A percentile compares a stretch with the other conserved stretches of the same genome.
phyloP scores from a whole-genome alignment of 305 asterid genomes.

The Plantago lanceolata region DNA sequence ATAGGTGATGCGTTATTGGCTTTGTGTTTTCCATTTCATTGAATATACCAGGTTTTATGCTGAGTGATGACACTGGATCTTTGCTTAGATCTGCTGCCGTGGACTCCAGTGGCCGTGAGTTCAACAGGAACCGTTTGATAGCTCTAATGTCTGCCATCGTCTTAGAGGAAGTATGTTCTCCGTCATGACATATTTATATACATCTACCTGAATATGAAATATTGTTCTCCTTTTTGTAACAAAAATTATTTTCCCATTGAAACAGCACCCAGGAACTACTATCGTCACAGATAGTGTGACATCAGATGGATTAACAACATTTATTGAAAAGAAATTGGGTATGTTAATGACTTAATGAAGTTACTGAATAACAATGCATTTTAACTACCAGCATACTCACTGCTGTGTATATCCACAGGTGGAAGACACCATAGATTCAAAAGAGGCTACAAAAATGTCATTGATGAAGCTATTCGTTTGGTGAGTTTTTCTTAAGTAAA shows the following conservation, averaged over 20 bases:
- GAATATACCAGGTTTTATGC: not conserved
- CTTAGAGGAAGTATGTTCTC: constrained; percentile 73
- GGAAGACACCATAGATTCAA: constrained; percentile 91
- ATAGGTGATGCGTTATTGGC: constrained; percentile 51
- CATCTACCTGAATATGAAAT: constrained; percentile 25
- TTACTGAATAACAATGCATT: constrained; percentile 15
- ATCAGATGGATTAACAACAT: constrained; percentile 90
- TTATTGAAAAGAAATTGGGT: constrained; percentile 92
- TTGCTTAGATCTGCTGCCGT: constrained; percentile 92
- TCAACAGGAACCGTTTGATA: constrained; percentile 89
- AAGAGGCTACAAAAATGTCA: constrained; percentile 99
- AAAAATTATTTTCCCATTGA: constrained; percentile 26
- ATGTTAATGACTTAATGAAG: constrained; percentile 32
- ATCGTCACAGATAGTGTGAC: constrained; percentile 98
- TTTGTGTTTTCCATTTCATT: constrained; percentile 19
- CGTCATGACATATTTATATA: constrained; percentile 14
- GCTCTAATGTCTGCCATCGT: constrained; percentile 92
- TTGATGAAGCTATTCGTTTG: constrained; percentile 93
- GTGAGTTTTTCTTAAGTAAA: constrained; percentile 38
- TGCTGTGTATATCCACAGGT: constrained; percentile 47
- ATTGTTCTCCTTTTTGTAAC: constrained; percentile 10
- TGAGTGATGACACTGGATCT: constrained; percentile 15
- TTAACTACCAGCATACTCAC: constrained; percentile 23
- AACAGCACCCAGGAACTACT: constrained; percentile 92
- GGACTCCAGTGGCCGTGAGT: constrained; percentile 82